These are phyloP conservation scores for Endoconidiophora laricicola DNA, from an alignment of 2,329 filamentous ascomycete genomes.

Conservation along the genomic window DNA sequence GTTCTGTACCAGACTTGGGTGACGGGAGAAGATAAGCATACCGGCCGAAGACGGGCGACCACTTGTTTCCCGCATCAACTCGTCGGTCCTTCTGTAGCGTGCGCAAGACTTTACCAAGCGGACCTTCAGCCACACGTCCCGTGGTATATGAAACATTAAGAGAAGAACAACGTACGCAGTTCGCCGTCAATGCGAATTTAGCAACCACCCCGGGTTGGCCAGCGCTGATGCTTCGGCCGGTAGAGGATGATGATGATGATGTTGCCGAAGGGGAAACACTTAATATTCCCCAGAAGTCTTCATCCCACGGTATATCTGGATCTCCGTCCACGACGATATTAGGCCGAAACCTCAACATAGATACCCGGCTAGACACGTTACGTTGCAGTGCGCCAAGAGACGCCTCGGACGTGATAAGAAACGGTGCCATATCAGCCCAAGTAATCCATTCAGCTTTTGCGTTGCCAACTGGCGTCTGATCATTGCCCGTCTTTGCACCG, in stretches of 20 bases:
- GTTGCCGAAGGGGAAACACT: slow-evolving; percentile 19
- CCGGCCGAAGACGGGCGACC: slow-evolving; percentile 54
- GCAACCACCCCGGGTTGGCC: too few relatives aligned
- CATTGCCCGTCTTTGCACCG: background rate
- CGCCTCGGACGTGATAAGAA: slow-evolving; percentile 52
- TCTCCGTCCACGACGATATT: slow-evolving; percentile 43
- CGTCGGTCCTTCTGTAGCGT: slow-evolving; percentile 52
- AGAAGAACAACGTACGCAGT: slow-evolving; percentile 52
- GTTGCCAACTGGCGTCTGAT: background rate
- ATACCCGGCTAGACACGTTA: slow-evolving; percentile 26
- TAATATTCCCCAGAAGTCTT: slow-evolving; percentile 57
- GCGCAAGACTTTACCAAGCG: slow-evolving; percentile 47
- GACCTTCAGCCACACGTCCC: slow-evolving; percentile 39
- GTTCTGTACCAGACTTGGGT: too few relatives aligned
- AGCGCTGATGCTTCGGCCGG: slow-evolving; percentile 13
- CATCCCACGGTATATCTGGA: slow-evolving; percentile 42
- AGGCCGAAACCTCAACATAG: slow-evolving; percentile 51
- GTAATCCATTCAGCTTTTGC: slow-evolving; percentile 32
- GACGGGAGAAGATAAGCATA: slow-evolving; percentile 42
- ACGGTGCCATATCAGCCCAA: slow-evolving; percentile 61
- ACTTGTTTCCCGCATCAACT: slow-evolving; percentile 52
- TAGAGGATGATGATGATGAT: background rate
- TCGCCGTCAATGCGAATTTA: slow-evolving; percentile 43
- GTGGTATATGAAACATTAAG: slow-evolving; percentile 57
- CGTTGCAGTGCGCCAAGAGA: slow-evolving; percentile 51